These are phyloP conservation scores for Sphagnurus paluster DNA, from an alignment of 1,284 basidiomycete genomes.

Conservation along the genomic window DNA sequence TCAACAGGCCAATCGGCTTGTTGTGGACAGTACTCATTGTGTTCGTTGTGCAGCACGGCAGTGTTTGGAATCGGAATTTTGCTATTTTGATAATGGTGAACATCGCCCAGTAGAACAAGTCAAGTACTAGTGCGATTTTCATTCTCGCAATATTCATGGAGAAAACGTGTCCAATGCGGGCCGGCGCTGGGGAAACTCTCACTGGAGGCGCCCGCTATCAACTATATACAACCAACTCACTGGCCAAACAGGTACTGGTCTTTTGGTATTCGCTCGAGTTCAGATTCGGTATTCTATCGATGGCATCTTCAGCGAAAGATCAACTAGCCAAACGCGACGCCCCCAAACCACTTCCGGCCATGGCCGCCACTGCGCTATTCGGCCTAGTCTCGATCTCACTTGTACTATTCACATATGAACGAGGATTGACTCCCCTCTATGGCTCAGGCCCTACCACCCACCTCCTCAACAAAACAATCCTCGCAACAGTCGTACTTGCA, in stretches of 20 bases:
- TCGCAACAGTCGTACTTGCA: slow-evolving; percentile 35
- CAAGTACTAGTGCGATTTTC: too few relatives aligned
- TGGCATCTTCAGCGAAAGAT: slow-evolving; percentile 6
- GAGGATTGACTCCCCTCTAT: slow-evolving; percentile 58
- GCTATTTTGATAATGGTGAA: too few relatives aligned
- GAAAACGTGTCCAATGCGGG: not conserved
- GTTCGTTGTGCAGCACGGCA: too few relatives aligned
- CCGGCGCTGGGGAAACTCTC: not conserved
- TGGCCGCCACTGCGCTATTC: slow-evolving; percentile 8
- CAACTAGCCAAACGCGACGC: slow-evolving; percentile 5
- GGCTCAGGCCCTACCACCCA: slow-evolving; percentile 49
- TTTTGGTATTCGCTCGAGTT: not conserved
- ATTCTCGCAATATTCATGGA: not conserved
- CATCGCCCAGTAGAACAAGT: too few relatives aligned
- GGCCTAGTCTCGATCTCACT: slow-evolving; percentile 44
- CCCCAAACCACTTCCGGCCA: slow-evolving; percentile 3
- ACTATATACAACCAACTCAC: not conserved
- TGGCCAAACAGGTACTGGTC: not conserved
- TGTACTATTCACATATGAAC: slow-evolving; percentile 52
- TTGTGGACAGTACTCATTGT: too few relatives aligned
- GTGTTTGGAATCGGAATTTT: too few relatives aligned
- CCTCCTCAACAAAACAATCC: slow-evolving; percentile 45
- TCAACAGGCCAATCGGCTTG: too few relatives aligned
- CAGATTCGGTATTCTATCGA: slow-evolving; percentile 5
- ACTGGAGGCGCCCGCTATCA: not conserved